These are phyloP conservation scores for Ammopiptanthus mongolicus DNA, from an alignment of 306 rosid genomes.

Conservation along the genomic window DNA sequence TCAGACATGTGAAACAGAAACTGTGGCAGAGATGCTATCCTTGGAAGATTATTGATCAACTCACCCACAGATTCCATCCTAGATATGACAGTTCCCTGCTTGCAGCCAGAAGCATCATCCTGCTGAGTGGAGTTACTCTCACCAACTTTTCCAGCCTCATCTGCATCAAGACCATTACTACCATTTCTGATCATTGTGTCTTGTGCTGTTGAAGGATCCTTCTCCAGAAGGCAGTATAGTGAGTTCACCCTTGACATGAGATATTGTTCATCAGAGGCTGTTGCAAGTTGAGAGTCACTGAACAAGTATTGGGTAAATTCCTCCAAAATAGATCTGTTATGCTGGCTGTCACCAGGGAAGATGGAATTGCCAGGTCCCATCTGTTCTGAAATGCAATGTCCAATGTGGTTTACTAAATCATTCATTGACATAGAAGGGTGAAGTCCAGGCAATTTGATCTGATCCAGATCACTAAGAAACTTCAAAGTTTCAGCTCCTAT, in stretches of 20 bases:
- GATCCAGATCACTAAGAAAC: constrained; percentile 45
- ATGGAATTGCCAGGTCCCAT: constrained; percentile 36
- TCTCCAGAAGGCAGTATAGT: constrained; percentile 64
- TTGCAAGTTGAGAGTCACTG: constrained; percentile 39
- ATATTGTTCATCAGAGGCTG: constrained; percentile 51
- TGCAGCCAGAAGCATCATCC: constrained; percentile 30
- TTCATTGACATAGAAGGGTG: constrained; percentile 66
- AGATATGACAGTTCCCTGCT: constrained; percentile 40
- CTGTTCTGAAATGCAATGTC: constrained; percentile 57
- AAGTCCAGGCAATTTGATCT: constrained; percentile 62
- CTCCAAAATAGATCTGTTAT: constrained; percentile 43
- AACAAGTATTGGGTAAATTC: constrained; percentile 62
- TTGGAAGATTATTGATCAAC: constrained; percentile 63
- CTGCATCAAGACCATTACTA: not conserved
- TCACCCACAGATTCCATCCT: constrained; percentile 75
- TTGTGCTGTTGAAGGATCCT: constrained; percentile 43
- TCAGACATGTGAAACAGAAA: constrained; percentile 48
- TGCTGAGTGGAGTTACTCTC: constrained; percentile 21
- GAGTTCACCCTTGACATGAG: constrained; percentile 76
- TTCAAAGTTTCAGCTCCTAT: constrained; percentile 38
- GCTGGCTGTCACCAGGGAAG: constrained; percentile 28
- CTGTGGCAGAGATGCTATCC: constrained; percentile 74
- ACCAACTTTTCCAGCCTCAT: constrained; percentile 15
- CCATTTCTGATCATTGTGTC: constrained; percentile 18
- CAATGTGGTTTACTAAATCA: constrained; percentile 61